A percentile compares a stretch with the other conserved stretches of the same genome.
Conservation (phyloP, 202 grass and related monocot genomes). For the Zoysia matrella region DNA sequence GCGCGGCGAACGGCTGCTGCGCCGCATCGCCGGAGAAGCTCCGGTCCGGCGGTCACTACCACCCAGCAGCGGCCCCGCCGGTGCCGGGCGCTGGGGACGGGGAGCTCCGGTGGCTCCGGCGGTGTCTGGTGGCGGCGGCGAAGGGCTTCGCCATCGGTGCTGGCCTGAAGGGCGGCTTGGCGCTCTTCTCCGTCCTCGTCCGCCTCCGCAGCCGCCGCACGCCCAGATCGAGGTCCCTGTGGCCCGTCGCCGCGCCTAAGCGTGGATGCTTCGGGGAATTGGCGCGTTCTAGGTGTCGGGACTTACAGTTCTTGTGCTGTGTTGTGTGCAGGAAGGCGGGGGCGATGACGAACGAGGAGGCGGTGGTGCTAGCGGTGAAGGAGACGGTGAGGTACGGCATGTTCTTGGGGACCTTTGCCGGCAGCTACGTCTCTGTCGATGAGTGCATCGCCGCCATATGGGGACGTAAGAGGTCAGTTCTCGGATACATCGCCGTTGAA, state of each 20-base stretch:
- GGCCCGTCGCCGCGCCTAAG: neutral
- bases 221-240: conserved; percentile 57
- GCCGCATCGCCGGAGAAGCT: conserved; percentile 15
- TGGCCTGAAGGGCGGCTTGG: conserved; percentile 87
- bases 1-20: conserved; percentile 22
- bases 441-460: conserved; percentile 83
- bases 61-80: neutral
- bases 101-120: conserved; percentile 78
- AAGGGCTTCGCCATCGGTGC: conserved; percentile 94
- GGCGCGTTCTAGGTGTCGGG: neutral
- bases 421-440: conserved; percentile 88
- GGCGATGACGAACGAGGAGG: conserved; percentile 83
- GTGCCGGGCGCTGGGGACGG: conserved; percentile 32
- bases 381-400: conserved; percentile 88
- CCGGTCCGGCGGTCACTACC: conserved; percentile 13
- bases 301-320: neutral
- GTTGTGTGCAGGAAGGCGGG: conserved; percentile 62
- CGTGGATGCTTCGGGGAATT: neutral
- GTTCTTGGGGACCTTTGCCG: conserved; percentile 95
- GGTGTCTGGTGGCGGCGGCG: conserved; percentile 67
- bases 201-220: conserved; percentile 85
- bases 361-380: conserved; percentile 65
- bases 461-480: conserved; percentile 74
- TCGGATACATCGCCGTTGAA: neutral
- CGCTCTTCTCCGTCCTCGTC: conserved; percentile 82